Percentiles rank a stretch among this genome's conserved stretches.
These are phyloP conservation scores for Fusarium ambrosium DNA, from an alignment of 2,329 filamentous ascomycete genomes.

Conservation along the genomic window DNA sequence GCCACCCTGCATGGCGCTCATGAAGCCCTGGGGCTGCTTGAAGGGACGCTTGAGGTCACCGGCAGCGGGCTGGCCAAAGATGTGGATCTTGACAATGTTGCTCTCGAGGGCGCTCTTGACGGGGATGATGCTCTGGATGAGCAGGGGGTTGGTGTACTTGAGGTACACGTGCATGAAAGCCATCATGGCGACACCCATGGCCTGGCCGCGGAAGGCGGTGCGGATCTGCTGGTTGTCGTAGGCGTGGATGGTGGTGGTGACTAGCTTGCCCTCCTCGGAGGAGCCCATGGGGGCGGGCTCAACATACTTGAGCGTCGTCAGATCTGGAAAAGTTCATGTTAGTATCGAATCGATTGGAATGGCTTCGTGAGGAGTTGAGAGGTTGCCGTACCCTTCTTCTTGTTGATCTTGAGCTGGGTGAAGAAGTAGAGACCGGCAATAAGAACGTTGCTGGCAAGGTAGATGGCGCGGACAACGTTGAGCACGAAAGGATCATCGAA, in stretches of 20 bases:
- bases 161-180: conserved; percentile 98
- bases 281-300: conserved; percentile 95
- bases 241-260: conserved; percentile 95
- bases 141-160: conserved; percentile 98
- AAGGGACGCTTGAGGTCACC: conserved; percentile 97
- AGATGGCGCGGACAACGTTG: conserved; percentile 68
- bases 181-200: conserved; percentile 99
- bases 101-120: conserved; percentile 95
- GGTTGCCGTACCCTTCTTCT: conserved; percentile 86
- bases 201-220: conserved; percentile 86
- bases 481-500: conserved; percentile 84
- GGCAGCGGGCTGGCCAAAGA: conserved; percentile 86
- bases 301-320: conserved; percentile 98
- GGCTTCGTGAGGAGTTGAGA: neutral
- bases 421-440: conserved; percentile 89
- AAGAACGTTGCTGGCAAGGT: conserved; percentile 78
- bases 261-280: conserved; percentile 92
- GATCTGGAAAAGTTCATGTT: conserved; percentile 69
- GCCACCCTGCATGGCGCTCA: conserved; percentile 80
- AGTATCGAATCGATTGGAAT: conserved; percentile 11
- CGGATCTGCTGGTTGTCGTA: conserved; percentile 93
- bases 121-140: conserved; percentile 99
- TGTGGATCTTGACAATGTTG: conserved; percentile 96
- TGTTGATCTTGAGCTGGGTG: conserved; percentile 87
- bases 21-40: conserved; percentile 87